Evolutionary conservation across 2,329 filamentous ascomycete species (phyloP).

Genomic region (Alternaria sp.): DNA sequence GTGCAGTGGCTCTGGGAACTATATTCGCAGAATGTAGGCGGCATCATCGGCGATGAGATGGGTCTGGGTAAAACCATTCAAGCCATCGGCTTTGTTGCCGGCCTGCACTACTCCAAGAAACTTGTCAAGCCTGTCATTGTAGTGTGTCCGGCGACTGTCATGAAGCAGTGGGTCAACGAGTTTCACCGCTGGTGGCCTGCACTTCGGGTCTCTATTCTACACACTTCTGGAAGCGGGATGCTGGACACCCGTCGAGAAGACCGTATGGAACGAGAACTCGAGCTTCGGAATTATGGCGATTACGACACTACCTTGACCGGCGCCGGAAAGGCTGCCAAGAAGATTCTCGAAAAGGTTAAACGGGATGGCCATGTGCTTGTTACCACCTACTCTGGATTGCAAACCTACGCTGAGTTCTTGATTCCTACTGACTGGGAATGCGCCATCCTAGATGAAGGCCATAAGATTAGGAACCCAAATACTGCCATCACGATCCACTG

Average conservation of each 20-base stretch:
- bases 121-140: constrained; percentile 86
- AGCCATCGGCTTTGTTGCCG: constrained; percentile 82
- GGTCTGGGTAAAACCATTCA: constrained; percentile 95
- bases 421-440: constrained; percentile 90
- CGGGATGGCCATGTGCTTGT: constrained; percentile 90
- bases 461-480: constrained; percentile 97
- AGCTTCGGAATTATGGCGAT: constrained; percentile 56
- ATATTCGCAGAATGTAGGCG: constrained; percentile 87
- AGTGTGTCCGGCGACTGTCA: constrained; percentile 91
- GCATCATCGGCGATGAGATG: constrained; percentile 98
- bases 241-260: constrained; percentile 73
- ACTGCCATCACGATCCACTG: constrained; percentile 93
- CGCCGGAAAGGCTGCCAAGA: constrained; percentile 74
- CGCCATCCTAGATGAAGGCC: constrained; percentile 93
- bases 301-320: constrained; percentile 56
- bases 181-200: constrained; percentile 99
- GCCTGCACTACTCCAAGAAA: constrained; percentile 88
- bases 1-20: constrained; percentile 97
- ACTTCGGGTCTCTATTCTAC: constrained; percentile 91
- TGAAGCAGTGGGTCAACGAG: constrained; percentile 98
- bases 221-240: constrained; percentile 97
- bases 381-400: constrained; percentile 95
- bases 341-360: constrained; percentile 82
- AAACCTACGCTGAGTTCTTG: constrained; percentile 85
- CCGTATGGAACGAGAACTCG: constrained; percentile 69